A percentile compares a stretch with the other conserved stretches of the same genome.
Evolutionary conservation across 192 early-diverging fungal species (phyloP).

Genomic region (Coemansia sp.): DNA sequence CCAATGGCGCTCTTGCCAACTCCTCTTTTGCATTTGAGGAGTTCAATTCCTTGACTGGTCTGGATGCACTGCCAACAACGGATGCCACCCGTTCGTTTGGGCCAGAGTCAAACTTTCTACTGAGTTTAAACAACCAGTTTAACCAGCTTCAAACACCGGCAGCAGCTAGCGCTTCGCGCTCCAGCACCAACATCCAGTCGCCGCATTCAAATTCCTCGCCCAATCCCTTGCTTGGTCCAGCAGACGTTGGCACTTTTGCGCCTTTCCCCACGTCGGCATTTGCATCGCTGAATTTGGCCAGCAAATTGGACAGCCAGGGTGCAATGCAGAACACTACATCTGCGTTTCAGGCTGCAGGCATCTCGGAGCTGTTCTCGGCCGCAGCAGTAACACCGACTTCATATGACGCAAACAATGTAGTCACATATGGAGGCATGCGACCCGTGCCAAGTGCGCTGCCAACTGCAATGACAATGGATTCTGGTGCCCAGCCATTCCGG

Average conservation of each 20-base stretch:
- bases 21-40: slow-evolving; percentile 8
- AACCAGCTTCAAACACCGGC: slow-evolving; percentile 19
- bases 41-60: slow-evolving; percentile 11
- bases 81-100: neutral
- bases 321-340: slow-evolving; percentile 7
- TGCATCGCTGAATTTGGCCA: slow-evolving; percentile 47
- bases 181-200: slow-evolving; percentile 21
- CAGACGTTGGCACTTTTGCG: slow-evolving; percentile 17
- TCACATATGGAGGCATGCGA: slow-evolving; percentile 30
- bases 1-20: slow-evolving; percentile 6
- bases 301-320: slow-evolving; percentile 17
- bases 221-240: slow-evolving; percentile 25
- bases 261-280: slow-evolving; percentile 42
- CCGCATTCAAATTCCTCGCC: slow-evolving; percentile 30
- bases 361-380: slow-evolving; percentile 11
- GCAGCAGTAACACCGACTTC: neutral
- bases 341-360: slow-evolving; percentile 3
- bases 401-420: slow-evolving; percentile 4
- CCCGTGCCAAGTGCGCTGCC: slow-evolving; percentile 37
- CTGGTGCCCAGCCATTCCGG: slow-evolving; percentile 16
- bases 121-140: slow-evolving; percentile 35
- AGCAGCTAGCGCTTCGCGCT: slow-evolving; percentile 2
- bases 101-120: slow-evolving; percentile 33
- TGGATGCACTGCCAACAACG: slow-evolving; percentile 5
- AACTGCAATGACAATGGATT: slow-evolving; percentile 17